Conservation (phyloP, 2,329 filamentous ascomycete species). For the Pestalotiopsis sp. region DNA sequence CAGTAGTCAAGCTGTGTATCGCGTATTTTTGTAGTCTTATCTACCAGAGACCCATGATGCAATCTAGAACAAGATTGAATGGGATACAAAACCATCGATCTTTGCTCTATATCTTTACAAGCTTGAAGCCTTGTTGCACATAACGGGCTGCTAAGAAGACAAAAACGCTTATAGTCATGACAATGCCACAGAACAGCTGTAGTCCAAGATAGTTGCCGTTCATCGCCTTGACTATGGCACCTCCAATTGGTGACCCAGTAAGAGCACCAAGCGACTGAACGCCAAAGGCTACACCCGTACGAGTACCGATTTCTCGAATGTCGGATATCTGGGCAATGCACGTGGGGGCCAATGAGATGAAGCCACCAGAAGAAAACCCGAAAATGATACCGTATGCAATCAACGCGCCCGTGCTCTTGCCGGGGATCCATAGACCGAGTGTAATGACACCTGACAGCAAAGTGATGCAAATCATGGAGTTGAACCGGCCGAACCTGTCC, state of each 20-base stretch:
- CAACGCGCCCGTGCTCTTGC: constrained; percentile 51
- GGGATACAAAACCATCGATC: neutral
- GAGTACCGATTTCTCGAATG: constrained; percentile 68
- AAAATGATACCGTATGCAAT: constrained; percentile 65
- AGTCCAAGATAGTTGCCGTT: constrained; percentile 59
- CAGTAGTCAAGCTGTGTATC: too few relatives aligned
- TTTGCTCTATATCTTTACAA: neutral
- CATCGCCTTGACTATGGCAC: constrained; percentile 57
- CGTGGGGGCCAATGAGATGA: constrained; percentile 62
- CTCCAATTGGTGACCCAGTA: constrained; percentile 69
- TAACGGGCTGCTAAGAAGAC: constrained; percentile 27
- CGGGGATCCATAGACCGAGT: constrained; percentile 45
- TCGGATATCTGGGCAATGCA: constrained; percentile 73
- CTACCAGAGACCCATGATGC: too few relatives aligned
- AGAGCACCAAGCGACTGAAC: constrained; percentile 66
- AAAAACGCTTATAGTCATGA: constrained; percentile 33
- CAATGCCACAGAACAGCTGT: constrained; percentile 66
- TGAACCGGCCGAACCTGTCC: constrained; percentile 41
- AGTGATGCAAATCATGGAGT: constrained; percentile 48
- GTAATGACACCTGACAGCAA: constrained; percentile 41
- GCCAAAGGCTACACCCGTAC: constrained; percentile 67
- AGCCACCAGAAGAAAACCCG: constrained; percentile 67
- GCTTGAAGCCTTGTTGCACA: constrained; percentile 27
- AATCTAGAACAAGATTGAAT: too few relatives aligned
- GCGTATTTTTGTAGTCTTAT: too few relatives aligned